Evolutionary conservation across 1,139 yeast genomes (phyloP), one percentile per base, ranked within the genome.

Genomic region (Magnusiomyces fungicola): DNA sequence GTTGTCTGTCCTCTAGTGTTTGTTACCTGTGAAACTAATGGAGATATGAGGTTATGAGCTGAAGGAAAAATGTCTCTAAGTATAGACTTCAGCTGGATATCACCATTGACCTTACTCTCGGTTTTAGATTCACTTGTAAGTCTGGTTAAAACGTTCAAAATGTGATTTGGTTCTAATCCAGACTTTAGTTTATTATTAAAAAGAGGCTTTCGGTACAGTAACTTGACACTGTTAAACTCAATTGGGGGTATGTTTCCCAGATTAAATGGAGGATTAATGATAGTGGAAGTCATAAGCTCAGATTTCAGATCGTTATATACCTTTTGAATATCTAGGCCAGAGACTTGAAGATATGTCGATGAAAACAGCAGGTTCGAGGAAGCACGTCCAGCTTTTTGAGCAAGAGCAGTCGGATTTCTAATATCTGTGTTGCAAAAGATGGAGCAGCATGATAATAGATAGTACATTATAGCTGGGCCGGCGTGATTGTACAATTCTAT

Each of bases 11-110:
- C n/a, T n/a, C n/a, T n/a, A n/a, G n/a, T n/a, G n/a, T n/a, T n/a
- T n/a, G n/a, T n/a, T n/a, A n/a, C n/a, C n/a, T n/a, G n/a, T n/a
- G n/a, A n/a, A n/a, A n/a, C n/a, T n/a, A n/a, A n/a, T n/a, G n/a
- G n/a, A n/a, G n/a, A n/a, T n/a, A n/a, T n/a, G n/a, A n/a, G n/a
- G n/a, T n/a, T n/a, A n/a, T n/a, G n/a, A n/a, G n/a, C n/a, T n/a
- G n/a, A n/a, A n/a, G 53, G 53, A 33, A 50, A 50, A 32, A 50
- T 50, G 34, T 42, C 45, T 3, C 43, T 16, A 7, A 40, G n/a
- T 5, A 40, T 2, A 16, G 29, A n/a, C 5, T 25, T 22, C 4
- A 40, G 10, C 4, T 22, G 32, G 10, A 16, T 18, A 14, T 12
- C 10, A n/a, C 21, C 34, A 3, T 32, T 9, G 34, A n/a, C 14